Evolutionary conservation across 148 eudicot species (phyloP), one percentile per base, ranked within the genome.

Genomic region (Drosera capensis): DNA sequence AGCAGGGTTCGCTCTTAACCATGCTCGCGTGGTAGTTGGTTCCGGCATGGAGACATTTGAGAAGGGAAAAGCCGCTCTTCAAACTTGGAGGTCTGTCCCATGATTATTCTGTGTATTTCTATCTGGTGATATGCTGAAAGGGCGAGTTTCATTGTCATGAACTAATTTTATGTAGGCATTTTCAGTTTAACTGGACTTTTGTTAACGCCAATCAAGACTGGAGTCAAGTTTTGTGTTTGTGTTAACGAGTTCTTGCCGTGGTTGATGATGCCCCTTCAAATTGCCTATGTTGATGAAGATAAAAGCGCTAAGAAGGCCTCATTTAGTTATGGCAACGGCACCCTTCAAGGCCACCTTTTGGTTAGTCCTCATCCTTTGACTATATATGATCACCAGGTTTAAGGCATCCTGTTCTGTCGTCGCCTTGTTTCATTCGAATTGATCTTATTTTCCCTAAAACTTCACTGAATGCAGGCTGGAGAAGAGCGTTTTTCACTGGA

Each of bases 251-350:
- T 90, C 31, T 36, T 90, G 25, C 97, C 95, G 1, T 90, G 93
- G 97, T 65, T 90, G 58, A 65, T 80, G 87, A 75, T 90, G 97
- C 97, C 97, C 49, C 68, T 90, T 38, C 71, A 84, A 55, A 72
- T 90, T 25, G 76, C 71, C 29, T 88, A 83, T 40, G 79, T 78
- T 18, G 62, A 75, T 16, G 94, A 83, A 23, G 59, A 55, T 29
- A 71, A 45, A 64, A 67, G 21, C n/a, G 22, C 51, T 34, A 71
- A 57, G 24, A 80, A 70, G 50, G 77, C 87, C 17, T 84, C 93
- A 20, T 90, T 77, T 59, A 54, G 93, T 58, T 90, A 77, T 60
- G 95, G 95, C 21, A 75, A 93, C 52, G 97, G 97, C 41, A 90
- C 97, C 49, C 86, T 84, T 55, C 68, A 71, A 50, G 97, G 97